Conservation (phyloP, 1,284 basidiomycete species). For the Ustilago sp. region DNA sequence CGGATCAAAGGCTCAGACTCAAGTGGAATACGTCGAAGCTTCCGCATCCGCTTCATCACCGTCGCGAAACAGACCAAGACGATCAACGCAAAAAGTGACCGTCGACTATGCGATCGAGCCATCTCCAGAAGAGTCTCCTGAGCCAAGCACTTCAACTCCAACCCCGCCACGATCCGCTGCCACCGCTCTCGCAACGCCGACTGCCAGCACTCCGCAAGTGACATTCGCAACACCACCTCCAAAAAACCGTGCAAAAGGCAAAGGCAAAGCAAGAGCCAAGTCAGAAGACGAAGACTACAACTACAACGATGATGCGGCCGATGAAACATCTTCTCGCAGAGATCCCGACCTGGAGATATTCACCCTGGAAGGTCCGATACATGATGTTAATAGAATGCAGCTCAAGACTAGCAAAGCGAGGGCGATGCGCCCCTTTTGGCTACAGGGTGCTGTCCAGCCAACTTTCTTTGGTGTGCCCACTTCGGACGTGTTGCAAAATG, state of each 20-base stretch:
- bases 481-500: neutral
- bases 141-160: neutral
- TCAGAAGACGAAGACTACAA: constrained; percentile 8
- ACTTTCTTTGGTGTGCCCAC: constrained; percentile 32
- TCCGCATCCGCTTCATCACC: neutral
- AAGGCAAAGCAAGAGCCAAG: constrained; percentile 16
- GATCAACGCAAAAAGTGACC: neutral
- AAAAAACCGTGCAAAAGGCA: constrained; percentile 11
- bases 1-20: neutral
- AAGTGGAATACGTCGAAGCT: neutral
- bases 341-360: constrained; percentile 21
- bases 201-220: neutral
- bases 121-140: neutral
- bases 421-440: constrained; percentile 29
- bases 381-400: constrained; percentile 12
- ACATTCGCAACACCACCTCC: neutral
- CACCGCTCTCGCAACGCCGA: neutral
- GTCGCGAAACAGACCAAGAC: neutral
- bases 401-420: constrained; percentile 24
- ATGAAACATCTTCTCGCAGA: constrained; percentile 13
- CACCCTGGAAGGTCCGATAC: constrained; percentile 18
- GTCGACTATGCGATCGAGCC: neutral
- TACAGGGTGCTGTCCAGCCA: constrained; percentile 29
- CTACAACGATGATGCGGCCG: constrained; percentile 11
- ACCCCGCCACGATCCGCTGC: neutral